Base-by-base conservation (phyloP, 2,329 filamentous ascomycete species). In the Ophiosphaerella korrae region DNA sequence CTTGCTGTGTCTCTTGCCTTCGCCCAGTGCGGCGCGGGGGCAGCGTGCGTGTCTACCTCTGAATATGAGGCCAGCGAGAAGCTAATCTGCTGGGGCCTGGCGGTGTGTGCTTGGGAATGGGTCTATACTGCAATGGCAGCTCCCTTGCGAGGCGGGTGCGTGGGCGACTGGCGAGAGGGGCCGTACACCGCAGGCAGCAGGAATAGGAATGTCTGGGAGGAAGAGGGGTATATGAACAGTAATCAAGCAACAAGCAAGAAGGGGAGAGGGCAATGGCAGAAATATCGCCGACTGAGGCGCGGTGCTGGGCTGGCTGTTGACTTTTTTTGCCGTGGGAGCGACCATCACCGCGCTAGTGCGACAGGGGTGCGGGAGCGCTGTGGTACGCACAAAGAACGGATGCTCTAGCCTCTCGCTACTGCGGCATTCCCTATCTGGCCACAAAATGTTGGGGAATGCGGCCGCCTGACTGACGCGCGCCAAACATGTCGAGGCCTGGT, bases 111-210 rank as follows among this genome's bases (percentile, higher is more conserved):
- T 62, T 48, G 65, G 67, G 70, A 70, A 53, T 65, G 67, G 40
- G 67, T 66, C 41, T 38, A 53, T 57, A 68, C 66, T 70, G 63
- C 66, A 62, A 41, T 53, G 42, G 63, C 67, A 71, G 67, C 66
- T 70, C 67, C 69, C 69, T 64, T 69, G 69, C 62, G 48, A 45
- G 51, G 58, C 39, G 47, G 52, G 52, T 38, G 43, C 45, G 55
- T 47, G 42, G 53, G 62, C 45, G 52, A 9, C 26, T 29, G 26
- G 53, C 37, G 55, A 42, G 39, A 48, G 29, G 53, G 16, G 42
- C 44, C 32, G 38, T 31, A 34, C 6, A 29, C 52, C 35, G 50
- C 55, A 61, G 57, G 54, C 61, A 63, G 36, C 58, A 61, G 53
- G 45, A 48, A n/a, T 46, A 44, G 51, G 18, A 21, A 21, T 21